Conservation (phyloP, 78 protist species). For the Anaeramoeba flamelloides region DNA sequence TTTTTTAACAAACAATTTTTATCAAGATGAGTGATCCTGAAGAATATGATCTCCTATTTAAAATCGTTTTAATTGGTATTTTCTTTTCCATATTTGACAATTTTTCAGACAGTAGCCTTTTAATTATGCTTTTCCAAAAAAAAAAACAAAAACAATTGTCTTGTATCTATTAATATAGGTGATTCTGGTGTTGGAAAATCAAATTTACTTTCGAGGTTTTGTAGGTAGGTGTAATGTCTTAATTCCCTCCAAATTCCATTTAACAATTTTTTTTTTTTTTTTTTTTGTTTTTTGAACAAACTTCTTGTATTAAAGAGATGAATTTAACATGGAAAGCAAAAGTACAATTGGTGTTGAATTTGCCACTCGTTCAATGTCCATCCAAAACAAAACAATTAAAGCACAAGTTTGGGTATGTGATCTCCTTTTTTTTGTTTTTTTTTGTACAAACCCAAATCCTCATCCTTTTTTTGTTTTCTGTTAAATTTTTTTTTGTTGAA, state of each 20-base stretch:
- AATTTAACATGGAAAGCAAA: background rate
- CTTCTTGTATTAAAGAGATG: background rate
- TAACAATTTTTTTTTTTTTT: background rate
- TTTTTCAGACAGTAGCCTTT: background rate
- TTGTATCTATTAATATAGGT: background rate
- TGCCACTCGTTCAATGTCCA: background rate
- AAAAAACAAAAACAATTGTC: background rate
- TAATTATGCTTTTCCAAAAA: background rate
- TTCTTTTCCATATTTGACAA: background rate
- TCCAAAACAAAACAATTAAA: background rate
- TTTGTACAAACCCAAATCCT: background rate
- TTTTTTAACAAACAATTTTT: no score
- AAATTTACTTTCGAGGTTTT: background rate
- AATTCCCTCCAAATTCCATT: no score
- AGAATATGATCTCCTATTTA: background rate
- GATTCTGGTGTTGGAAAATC: conserved; percentile 1
- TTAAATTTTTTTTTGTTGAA: background rate
- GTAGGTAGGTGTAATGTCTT: background rate
- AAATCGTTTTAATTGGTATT: background rate
- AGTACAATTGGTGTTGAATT: conserved; percentile 2
- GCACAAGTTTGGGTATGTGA: background rate
- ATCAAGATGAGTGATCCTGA: background rate
- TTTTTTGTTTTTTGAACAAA: background rate
- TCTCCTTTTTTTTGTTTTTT: background rate
- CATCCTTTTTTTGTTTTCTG: background rate